Evolutionary conservation across 352 stramenopile species (phyloP), one percentile per base, ranked within the genome.

Genomic region (Globisporangium viniferum): DNA sequence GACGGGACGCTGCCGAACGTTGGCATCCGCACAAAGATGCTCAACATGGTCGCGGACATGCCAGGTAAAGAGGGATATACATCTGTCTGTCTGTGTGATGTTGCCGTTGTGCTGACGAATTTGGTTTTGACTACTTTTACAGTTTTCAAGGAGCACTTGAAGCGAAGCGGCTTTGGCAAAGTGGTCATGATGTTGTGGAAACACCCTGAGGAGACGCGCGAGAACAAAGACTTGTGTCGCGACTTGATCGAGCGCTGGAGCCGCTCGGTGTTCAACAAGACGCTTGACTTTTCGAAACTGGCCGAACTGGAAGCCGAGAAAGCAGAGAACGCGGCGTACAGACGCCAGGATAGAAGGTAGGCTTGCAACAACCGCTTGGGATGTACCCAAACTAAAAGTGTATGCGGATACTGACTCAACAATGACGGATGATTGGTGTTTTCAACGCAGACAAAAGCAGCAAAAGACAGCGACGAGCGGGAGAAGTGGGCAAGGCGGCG

Each of bases 91-190:
- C 10, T 57, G 64, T 51, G 54, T 54, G 44, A 60, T 48, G 8
- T 54, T 4, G 29, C 12, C 2, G 33, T 35, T 54, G 22, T 48
- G 7, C 6, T 10, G 20, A 35, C 58, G 12, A 31, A 3, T 59
- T 53, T 56, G 15, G 15, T 57, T n/a, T 1, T 48, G 12, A 33
- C n/a, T 5, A 35, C 0, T 5, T 46, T 14, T 59, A 22, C 33
- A 91, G 86, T 96, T 12, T 92, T 91, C 72, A 96, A 96, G 74
- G 89, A 96, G 57, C 89, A 96, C 56, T 63, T 96, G 66, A 96
- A 96, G 85, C 84, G 89, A 39, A 95, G 87, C 63, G 87, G 87
- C n/a, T 89, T 96, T 59, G 89, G 89, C 48, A 96, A 96, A 75
- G 84, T 94, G 27, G 78, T 96, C 24, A 96, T 96, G 89, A 35